These are phyloP conservation scores for Termitomyces sp. DNA, from an alignment of 768 basidiomycete genomes.

Conservation along the genomic window DNA sequence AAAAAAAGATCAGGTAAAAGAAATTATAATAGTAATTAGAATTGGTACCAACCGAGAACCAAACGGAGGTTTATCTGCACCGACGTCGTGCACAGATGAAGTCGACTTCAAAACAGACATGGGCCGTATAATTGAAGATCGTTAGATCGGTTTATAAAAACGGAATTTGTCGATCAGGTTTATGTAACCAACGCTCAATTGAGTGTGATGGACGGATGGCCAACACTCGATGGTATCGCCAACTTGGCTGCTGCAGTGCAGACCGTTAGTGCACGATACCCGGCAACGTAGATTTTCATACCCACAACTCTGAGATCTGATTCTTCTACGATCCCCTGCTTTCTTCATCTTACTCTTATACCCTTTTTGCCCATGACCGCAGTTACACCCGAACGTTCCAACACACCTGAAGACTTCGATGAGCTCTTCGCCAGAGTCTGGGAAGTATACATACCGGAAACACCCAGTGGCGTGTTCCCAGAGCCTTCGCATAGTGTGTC, in stretches of 20 bases:
- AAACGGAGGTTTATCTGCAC: slow-evolving; percentile 58
- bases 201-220: slow-evolving; percentile 11
- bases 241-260: slow-evolving; percentile 18
- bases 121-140: background rate
- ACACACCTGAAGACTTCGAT: slow-evolving; percentile 48
- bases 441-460: slow-evolving; percentile 44
- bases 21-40: background rate
- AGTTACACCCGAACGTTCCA: slow-evolving; percentile 10
- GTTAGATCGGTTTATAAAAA: background rate
- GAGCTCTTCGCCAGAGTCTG: slow-evolving; percentile 57
- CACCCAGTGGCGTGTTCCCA: background rate
- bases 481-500: slow-evolving; percentile 14
- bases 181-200: slow-evolving; percentile 13
- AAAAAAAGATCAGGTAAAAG: background rate
- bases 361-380: slow-evolving; percentile 8
- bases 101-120: slow-evolving; percentile 30
- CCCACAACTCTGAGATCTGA: background rate
- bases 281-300: slow-evolving; percentile 11
- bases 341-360: background rate
- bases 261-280: slow-evolving; percentile 9
- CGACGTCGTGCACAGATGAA: slow-evolving; percentile 67
- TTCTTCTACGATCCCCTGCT: slow-evolving; percentile 2
- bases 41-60: slow-evolving; percentile 54
- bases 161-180: slow-evolving; percentile 12
- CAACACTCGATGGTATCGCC: slow-evolving; percentile 10